Base-by-base conservation (phyloP, 345 rosid genomes). In the Rhizophora apiculata region DNA sequence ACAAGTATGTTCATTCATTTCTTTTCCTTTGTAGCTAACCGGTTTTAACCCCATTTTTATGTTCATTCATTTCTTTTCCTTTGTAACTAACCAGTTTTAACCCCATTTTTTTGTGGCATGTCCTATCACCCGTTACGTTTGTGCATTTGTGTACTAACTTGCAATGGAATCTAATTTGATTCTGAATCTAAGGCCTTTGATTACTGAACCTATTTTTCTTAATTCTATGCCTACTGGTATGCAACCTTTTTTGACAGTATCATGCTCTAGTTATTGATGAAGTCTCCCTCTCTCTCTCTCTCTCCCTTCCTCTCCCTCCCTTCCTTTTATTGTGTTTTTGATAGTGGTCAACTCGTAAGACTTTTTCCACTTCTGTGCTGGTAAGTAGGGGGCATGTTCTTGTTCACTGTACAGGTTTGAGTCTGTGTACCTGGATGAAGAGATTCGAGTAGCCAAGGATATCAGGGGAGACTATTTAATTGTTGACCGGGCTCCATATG, bases 371-470 rank as follows among this genome's bases (percentile, higher is more conserved):
- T 22, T 36, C 65, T 13, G 11, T 11, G 16, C 49, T 43, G 3
- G 49, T 11, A 43, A 43, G 49, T 43, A 6, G 32, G 56, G 8
- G 3, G 22, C 63, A 0, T 65, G 20, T 22, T 53, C 36, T 49
- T 59, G 18, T 56, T 76, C 63, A 68, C 24, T 58, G 2, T 73
- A 22, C 71, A 86, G 96, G 96, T 86, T 89, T 77, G 92, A 87
- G 48, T 68, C 77, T 34, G 78, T 89, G 26, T 89, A 85, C 76
- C 69, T 89, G 67, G 93, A 87, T 67, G 81, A 80, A 64, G 93
- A 89, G 37, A 82, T 89, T 59, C 83, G 96, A 79, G 93, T 87
- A 57, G 96, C 79, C 74, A 89, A 87, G 69, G 96, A 89, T 80
- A 85, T 87, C 62, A 86, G 91, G 74, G 89, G 84, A 77, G 92